Evolutionary conservation across 2,329 filamentous ascomycete genomes (phyloP).

Genomic region (Cladophialophora chaetospira): DNA sequence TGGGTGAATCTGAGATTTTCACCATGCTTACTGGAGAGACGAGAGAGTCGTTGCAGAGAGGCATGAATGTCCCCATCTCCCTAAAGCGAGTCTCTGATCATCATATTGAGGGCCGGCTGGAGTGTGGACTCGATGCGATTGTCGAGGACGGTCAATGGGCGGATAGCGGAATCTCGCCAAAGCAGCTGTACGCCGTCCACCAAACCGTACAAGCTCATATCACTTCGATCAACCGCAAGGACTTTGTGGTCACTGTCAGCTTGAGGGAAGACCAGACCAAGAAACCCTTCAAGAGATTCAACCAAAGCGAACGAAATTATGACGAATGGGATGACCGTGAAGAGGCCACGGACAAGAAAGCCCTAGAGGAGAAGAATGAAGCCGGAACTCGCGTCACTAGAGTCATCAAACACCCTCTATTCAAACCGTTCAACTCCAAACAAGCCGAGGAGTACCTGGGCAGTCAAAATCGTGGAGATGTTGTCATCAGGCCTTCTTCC

Average conservation of each 20-base stretch:
- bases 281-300: slow-evolving; percentile 69
- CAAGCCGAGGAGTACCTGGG: slow-evolving; percentile 94
- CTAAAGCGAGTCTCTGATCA: slow-evolving; percentile 80
- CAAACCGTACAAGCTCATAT: slow-evolving; percentile 90
- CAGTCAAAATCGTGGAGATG: slow-evolving; percentile 80
- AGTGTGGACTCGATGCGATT: slow-evolving; percentile 90
- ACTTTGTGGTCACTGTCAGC: slow-evolving; percentile 79
- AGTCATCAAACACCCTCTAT: slow-evolving; percentile 97
- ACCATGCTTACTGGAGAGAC: slow-evolving; percentile 97
- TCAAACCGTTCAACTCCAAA: slow-evolving; percentile 86
- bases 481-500: slow-evolving; percentile 92
- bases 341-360: slow-evolving; percentile 79
- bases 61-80: slow-evolving; percentile 90
- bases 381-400: slow-evolving; percentile 82
- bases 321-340: slow-evolving; percentile 85
- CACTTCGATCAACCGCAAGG: slow-evolving; percentile 81
- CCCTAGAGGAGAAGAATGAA: slow-evolving; percentile 82
- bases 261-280: slow-evolving; percentile 79
- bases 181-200: slow-evolving; percentile 72
- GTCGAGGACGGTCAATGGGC: slow-evolving; percentile 82
- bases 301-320: slow-evolving; percentile 55
- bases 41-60: slow-evolving; percentile 74
- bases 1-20: slow-evolving; percentile 79
- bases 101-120: slow-evolving; percentile 89
- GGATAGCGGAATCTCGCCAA: slow-evolving; percentile 66